Base-by-base conservation (phyloP, 2,329 filamentous ascomycete genomes). In the Monilinia vaccinii-corymbosi region DNA sequence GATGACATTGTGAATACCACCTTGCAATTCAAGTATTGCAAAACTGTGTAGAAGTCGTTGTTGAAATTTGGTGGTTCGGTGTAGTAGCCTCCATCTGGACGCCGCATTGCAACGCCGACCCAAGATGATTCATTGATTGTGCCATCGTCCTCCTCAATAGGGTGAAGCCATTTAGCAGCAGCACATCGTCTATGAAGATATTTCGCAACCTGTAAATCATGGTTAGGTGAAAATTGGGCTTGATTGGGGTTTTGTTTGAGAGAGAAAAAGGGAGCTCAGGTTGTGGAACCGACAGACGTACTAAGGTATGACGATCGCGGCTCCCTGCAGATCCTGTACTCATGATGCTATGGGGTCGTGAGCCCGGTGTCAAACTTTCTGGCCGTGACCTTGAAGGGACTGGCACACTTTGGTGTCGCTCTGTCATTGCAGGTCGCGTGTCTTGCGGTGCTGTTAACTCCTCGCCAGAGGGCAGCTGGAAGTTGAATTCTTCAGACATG, bases 1-100 rank as follows among this genome's bases (percentile, higher is more conserved):
- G 76, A 76, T 11, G 74, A 75, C 75, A 81, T 78, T 11, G 78
- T 80, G 61, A 79, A 72, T 16, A 76, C 77, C 38, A 60, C 59
- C 79, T 64, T 64, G 49, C 61, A 62, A 49, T 50, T 52, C 10
- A 64, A 28, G 7, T 47, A 46, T 50, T 64, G 62, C 61, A 64
- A 49, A 5, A 58, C 62, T 1, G 31, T 49, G 28, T 60, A 60
- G 25, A 62, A 51, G 10, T 55, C 34, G 36, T 60, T 61, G 36
- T 64, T 60, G 16, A 52, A 16, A 40, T 59, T 62, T 18, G 58
- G 62, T 28, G 62, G 62, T 16, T 64, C 62, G 2, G 62, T 64
- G 28, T 46, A 59, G 40, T 61, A 64, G 38, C 56, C 62, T n/a
- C 61, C 62, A 55, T 64, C 62, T 53, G 62, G 62, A 32, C 59